phyloP scores from a whole-genome alignment of 2,329 filamentous ascomycete genomes.

The Trichoderma simmonsii region DNA sequence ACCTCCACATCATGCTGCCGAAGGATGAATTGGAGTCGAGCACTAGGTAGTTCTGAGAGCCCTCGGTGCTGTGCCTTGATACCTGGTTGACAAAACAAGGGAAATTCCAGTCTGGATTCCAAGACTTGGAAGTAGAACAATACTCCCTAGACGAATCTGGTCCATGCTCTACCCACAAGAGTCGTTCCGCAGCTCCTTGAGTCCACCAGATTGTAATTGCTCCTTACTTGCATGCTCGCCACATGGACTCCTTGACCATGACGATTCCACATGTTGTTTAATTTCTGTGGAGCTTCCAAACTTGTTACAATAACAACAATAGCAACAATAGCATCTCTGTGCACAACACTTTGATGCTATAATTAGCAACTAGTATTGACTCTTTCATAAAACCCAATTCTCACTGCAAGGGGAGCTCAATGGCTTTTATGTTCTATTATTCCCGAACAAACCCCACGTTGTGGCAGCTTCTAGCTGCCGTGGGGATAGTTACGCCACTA shows the following conservation, averaged over 20 bases:
- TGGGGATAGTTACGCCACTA: slow-evolving; percentile 11
- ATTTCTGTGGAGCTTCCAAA: neutral
- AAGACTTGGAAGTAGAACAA: neutral
- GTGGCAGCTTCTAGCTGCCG: slow-evolving; percentile 11
- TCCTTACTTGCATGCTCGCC: neutral
- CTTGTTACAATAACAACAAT: neutral
- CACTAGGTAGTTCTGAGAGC: neutral
- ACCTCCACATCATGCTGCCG: neutral
- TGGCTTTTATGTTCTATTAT: neutral
- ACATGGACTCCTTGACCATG: neutral
- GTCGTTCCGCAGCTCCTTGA: neutral
- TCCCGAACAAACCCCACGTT: slow-evolving; percentile 7
- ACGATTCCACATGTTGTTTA: neutral
- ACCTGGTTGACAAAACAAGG: neutral
- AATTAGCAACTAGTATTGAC: neutral
- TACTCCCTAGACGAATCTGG: neutral
- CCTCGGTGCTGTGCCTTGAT: neutral
- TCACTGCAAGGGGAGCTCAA: neutral
- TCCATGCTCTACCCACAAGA: neutral
- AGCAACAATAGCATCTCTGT: neutral
- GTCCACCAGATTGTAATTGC: neutral
- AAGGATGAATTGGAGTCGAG: neutral
- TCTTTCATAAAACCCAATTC: neutral
- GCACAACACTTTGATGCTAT: neutral
- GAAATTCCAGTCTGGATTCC: neutral